A percentile compares a stretch with the other conserved stretches of the same genome.
Conservation (phyloP, 176 grass and related monocot genomes). For the Paspalum notatum region DNA sequence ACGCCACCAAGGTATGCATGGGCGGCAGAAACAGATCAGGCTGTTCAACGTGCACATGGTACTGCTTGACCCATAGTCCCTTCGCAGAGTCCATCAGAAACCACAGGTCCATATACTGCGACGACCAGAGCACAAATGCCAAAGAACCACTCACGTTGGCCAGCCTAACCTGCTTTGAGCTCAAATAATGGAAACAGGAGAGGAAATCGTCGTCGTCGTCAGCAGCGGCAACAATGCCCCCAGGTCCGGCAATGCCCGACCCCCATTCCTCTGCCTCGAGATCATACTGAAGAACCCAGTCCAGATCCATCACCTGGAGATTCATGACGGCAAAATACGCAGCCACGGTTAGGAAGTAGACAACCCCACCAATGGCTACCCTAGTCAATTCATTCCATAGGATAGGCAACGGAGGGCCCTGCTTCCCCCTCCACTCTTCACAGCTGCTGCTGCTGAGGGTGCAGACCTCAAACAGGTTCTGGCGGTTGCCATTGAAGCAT, state of each 20-base stretch:
- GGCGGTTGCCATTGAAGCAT: too few relatives aligned
- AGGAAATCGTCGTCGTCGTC: too few relatives aligned
- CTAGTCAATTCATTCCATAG: neutral
- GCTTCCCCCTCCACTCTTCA: neutral
- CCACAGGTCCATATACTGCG: constrained; percentile 10
- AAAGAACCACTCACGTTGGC: constrained; percentile 7
- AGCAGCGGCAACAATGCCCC: too few relatives aligned
- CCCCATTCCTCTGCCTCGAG: constrained; percentile 27
- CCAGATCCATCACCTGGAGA: neutral
- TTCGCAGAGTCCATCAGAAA: neutral
- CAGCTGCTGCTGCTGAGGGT: neutral
- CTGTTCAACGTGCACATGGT: neutral
- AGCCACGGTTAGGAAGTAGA: neutral
- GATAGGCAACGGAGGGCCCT: neutral
- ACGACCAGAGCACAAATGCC: neutral
- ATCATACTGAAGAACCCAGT: constrained; percentile 3
- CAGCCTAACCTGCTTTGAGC: neutral
- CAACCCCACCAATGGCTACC: neutral
- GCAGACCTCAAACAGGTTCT: constrained; percentile 11
- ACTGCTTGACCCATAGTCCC: neutral
- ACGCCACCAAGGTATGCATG: neutral
- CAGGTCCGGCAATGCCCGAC: neutral
- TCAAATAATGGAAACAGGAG: too few relatives aligned
- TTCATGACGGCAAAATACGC: neutral
- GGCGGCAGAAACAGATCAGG: neutral